Evolutionary conservation across 371 early-diverging fungal genomes (phyloP).

Genomic region (Mortierella sp.): DNA sequence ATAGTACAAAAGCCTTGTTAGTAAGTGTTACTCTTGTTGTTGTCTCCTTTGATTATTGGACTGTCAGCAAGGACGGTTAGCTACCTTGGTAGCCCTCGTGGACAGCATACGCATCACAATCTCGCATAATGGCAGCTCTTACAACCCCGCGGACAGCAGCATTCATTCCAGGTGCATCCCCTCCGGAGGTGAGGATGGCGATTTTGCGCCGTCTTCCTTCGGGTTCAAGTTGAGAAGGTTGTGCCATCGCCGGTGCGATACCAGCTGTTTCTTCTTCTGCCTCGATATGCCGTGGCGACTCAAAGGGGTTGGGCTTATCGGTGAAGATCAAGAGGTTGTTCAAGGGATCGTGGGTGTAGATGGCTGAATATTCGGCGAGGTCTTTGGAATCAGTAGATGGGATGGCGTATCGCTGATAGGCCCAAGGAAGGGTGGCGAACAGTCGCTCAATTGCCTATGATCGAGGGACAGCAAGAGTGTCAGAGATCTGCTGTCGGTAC

Average conservation of each 20-base stretch:
- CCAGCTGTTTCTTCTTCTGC: conserved; percentile 10
- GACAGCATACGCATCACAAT: conserved; percentile 90
- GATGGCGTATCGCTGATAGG: conserved; percentile 43
- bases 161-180: conserved; percentile 99
- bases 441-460: conserved; percentile 37
- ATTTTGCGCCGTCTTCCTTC: conserved; percentile 59
- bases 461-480: not conserved
- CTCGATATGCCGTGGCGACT: conserved; percentile 18
- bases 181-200: conserved; percentile 97
- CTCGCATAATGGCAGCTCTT: conserved; percentile 88
- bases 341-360: conserved; percentile 81
- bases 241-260: not conserved
- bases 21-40: too few relatives aligned
- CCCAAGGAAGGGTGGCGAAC: conserved; percentile 43
- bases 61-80: not conserved
- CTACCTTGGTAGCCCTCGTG: conserved; percentile 97
- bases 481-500: too few relatives aligned
- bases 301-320: conserved; percentile 65
- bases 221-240: not conserved
- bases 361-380: conserved; percentile 42
- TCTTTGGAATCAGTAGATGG: conserved; percentile 20
- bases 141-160: conserved; percentile 95
- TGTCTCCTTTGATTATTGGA: too few relatives aligned
- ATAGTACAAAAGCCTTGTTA: not conserved
- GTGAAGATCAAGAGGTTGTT: conserved; percentile 80